A percentile compares a stretch with the other conserved stretches of the same genome.
These are phyloP conservation scores for Helichrysum umbraculigerum DNA, from an alignment of 129 eudicot genomes.

Conservation along the genomic window DNA sequence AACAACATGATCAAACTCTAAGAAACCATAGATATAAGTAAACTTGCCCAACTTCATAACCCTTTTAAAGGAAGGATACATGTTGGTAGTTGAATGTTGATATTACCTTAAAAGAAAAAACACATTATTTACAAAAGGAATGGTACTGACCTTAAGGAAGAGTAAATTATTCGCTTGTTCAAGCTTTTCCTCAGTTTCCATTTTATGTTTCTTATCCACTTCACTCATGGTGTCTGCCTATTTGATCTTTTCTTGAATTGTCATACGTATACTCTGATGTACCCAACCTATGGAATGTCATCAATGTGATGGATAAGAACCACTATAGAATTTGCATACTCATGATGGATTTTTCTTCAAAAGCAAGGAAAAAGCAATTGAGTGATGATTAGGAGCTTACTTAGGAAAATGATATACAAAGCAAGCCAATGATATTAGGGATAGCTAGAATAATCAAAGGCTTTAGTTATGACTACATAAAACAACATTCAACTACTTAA, in stretches of 20 bases:
- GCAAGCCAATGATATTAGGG: constrained; percentile 47
- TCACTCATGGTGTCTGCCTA: constrained; percentile 94
- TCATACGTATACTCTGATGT: constrained; percentile 69
- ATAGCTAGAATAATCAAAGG: constrained; percentile 47
- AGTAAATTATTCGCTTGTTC: constrained; percentile 76
- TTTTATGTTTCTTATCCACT: constrained; percentile 71
- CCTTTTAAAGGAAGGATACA: neutral
- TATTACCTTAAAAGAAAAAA: neutral
- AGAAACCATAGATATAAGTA: neutral
- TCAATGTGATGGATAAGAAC: neutral
- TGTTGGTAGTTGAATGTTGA: neutral
- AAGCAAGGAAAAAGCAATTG: too few species aligned
- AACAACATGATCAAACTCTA: neutral
- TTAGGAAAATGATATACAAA: constrained; percentile 40
- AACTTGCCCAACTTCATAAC: constrained; percentile 9
- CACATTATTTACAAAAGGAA: constrained; percentile 16
- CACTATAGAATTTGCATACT: neutral
- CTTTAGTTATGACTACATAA: constrained; percentile 28
- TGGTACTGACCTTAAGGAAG: constrained; percentile 69
- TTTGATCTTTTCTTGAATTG: constrained; percentile 92
- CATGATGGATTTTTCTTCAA: too few species aligned
- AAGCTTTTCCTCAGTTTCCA: constrained; percentile 69
- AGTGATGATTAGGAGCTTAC: constrained; percentile 36
- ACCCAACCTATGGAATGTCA: constrained; percentile 56
- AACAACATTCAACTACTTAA: neutral